Conservation (phyloP, 108 stramenopile genomes). For the Cylindrotheca closterium region DNA sequence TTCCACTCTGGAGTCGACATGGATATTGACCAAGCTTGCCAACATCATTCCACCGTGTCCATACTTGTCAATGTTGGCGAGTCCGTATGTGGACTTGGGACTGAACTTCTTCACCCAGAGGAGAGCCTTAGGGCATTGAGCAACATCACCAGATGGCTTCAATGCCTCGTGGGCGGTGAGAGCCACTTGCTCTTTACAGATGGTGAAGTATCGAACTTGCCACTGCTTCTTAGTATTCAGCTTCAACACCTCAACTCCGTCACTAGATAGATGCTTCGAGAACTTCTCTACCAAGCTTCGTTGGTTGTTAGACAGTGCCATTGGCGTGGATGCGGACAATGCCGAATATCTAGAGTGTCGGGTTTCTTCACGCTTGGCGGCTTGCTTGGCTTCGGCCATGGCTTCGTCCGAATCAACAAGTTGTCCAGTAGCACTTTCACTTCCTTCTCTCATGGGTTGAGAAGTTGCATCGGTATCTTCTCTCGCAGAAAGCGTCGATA, state of each 20-base stretch:
- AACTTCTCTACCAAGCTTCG: slow-evolving; percentile 50
- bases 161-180: slow-evolving; percentile 37
- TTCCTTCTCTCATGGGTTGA: background rate
- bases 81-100: slow-evolving; percentile 21
- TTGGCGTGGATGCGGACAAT: slow-evolving; percentile 16
- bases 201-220: slow-evolving; percentile 71
- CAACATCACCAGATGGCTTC: slow-evolving; percentile 21
- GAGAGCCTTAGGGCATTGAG: slow-evolving; percentile 39
- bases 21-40: slow-evolving; percentile 28
- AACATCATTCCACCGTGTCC: slow-evolving; percentile 45
- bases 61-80: slow-evolving; percentile 35
- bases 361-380: background rate
- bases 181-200: slow-evolving; percentile 63
- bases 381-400: background rate
- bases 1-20: slow-evolving; percentile 18
- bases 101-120: slow-evolving; percentile 50
- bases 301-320: slow-evolving; percentile 33
- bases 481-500: too few relatives aligned
- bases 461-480: background rate
- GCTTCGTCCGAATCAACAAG: background rate
- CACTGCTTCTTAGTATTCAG: slow-evolving; percentile 77
- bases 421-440: background rate
- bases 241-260: slow-evolving; percentile 76
- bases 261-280: slow-evolving; percentile 40
- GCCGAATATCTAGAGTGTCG: background rate